Conservation (phyloP, 2,329 filamentous ascomycete species). For the Penicillium sp. region DNA sequence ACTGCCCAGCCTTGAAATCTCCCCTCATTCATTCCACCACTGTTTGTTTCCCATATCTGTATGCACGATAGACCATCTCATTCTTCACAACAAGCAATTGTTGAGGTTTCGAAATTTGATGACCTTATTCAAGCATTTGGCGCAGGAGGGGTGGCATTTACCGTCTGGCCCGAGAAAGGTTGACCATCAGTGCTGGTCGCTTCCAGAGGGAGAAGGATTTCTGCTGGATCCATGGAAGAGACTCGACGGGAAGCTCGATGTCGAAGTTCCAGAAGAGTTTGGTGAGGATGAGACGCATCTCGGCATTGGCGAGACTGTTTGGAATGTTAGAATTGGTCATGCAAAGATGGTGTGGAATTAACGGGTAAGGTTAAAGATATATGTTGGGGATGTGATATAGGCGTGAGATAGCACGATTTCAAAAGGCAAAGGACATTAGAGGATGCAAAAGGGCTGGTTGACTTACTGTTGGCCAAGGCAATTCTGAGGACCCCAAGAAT, state of each 20-base stretch:
- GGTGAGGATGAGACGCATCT: slow-evolving; percentile 45
- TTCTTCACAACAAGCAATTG: no score
- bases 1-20: no score
- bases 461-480: slow-evolving; percentile 32
- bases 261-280: slow-evolving; percentile 43
- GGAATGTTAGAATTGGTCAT: background rate
- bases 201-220: slow-evolving; percentile 40
- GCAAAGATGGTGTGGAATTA: background rate
- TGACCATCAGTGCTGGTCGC: slow-evolving; percentile 36
- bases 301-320: slow-evolving; percentile 32
- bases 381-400: background rate
- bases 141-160: background rate
- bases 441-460: background rate
- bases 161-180: slow-evolving; percentile 15
- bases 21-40: no score
- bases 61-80: no score
- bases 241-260: slow-evolving; percentile 35
- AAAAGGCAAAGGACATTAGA: no score
- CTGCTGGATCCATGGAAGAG: slow-evolving; percentile 30
- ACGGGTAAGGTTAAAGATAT: background rate
- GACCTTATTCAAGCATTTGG: no score
- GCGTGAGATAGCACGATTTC: background rate
- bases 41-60: no score
- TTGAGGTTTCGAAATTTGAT: no score
- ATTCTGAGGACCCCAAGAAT: slow-evolving; percentile 30